Conservation (phyloP, 1,284 basidiomycete genomes). For the Coniferiporia sulphurascens region DNA sequence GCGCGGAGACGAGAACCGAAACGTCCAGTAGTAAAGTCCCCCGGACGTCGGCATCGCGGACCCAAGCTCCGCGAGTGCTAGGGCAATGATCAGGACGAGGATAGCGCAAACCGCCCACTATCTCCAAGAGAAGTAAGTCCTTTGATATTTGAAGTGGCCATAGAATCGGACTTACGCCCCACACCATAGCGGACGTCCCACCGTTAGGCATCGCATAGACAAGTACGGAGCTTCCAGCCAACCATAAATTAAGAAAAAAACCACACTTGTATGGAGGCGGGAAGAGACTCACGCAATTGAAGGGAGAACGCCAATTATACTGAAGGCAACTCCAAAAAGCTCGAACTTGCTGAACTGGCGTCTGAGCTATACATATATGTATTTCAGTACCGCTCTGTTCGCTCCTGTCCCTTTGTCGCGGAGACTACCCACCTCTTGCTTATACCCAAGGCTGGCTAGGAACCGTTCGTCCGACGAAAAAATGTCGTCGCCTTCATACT, state of each 20-base stretch:
- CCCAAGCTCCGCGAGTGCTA: slow-evolving; percentile 32
- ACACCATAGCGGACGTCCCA: slow-evolving; percentile 44
- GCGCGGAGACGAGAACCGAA: slow-evolving; percentile 17
- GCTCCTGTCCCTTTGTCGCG: slow-evolving; percentile 30
- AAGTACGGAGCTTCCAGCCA: slow-evolving; percentile 32
- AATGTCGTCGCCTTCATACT: not conserved
- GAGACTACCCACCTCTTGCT: slow-evolving; percentile 30
- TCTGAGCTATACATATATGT: slow-evolving; percentile 10
- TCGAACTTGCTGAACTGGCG: slow-evolving; percentile 17
- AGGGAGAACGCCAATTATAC: slow-evolving; percentile 38
- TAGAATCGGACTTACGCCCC: slow-evolving; percentile 31
- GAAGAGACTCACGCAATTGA: slow-evolving; percentile 36
- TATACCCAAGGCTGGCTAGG: slow-evolving; percentile 37
- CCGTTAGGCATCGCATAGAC: slow-evolving; percentile 42
- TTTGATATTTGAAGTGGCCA: not conserved
- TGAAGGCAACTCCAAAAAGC: slow-evolving; percentile 34
- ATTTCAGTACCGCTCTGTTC: slow-evolving; percentile 8
- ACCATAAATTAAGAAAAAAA: slow-evolving; percentile 4
- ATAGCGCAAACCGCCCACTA: slow-evolving; percentile 28
- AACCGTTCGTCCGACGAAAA: slow-evolving; percentile 28
- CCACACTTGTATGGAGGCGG: not conserved
- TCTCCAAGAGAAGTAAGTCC: not conserved
- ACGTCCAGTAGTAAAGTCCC: slow-evolving; percentile 34
- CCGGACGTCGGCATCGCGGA: slow-evolving; percentile 27
- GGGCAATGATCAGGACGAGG: slow-evolving; percentile 27